Conservation (phyloP, 192 early-diverging fungal species). For the Spizellomyces punctatus region DNA sequence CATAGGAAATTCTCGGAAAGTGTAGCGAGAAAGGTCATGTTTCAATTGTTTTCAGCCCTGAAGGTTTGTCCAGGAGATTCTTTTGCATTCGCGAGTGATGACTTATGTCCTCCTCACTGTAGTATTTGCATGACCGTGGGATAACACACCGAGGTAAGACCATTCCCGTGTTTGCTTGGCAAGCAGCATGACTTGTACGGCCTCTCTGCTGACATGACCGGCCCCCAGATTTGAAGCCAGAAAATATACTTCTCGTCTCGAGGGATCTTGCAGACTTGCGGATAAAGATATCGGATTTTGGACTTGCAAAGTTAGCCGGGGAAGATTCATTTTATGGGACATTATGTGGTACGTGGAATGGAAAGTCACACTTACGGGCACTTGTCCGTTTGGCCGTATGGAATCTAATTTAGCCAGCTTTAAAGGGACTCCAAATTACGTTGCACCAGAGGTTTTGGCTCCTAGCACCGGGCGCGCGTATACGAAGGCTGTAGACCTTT, state of each 20-base stretch:
- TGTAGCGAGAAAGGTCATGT: conserved; percentile 70
- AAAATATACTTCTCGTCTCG: conserved; percentile 67
- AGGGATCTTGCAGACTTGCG: conserved; percentile 48
- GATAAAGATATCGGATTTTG: conserved; percentile 92
- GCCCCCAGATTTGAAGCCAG: conserved; percentile 62
- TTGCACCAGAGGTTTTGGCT: conserved; percentile 81
- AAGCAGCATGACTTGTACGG: not conserved
- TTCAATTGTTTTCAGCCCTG: conserved; percentile 71
- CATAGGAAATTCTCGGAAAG: conserved; percentile 65
- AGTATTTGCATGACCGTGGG: conserved; percentile 72
- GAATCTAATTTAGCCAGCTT: too few species aligned
- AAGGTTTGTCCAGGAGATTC: conserved; percentile 16
- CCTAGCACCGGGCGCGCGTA: conserved; percentile 44
- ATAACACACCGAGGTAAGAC: conserved; percentile 69
- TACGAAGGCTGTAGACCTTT: conserved; percentile 76
- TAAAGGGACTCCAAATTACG: conserved; percentile 55
- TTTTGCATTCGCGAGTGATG: conserved; percentile 20
- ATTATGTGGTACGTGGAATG: conserved; percentile 58
- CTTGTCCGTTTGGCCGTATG: too few species aligned
- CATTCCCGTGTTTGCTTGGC: conserved; percentile 73
- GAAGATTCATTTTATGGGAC: conserved; percentile 54
- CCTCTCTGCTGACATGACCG: not conserved
- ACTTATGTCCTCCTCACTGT: not conserved
- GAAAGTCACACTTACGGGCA: too few species aligned
- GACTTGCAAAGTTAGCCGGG: conserved; percentile 72